A percentile compares a stretch with the other conserved stretches of the same genome.
Conservation (phyloP, 208 protist genomes). For the Leishmania tropica region DNA sequence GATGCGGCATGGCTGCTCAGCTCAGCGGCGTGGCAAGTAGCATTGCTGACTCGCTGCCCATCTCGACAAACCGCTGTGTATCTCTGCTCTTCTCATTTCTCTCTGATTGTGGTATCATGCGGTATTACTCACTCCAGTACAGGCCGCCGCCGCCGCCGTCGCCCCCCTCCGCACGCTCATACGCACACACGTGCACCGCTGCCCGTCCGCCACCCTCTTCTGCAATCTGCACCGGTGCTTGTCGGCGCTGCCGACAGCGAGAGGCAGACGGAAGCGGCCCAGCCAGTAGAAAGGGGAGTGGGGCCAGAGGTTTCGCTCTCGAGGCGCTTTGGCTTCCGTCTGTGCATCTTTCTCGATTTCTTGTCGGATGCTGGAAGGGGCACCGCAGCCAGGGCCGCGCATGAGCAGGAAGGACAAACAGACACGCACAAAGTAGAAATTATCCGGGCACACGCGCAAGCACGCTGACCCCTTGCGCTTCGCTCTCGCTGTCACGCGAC, state of each 20-base stretch:
- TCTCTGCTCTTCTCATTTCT: conserved; percentile 4
- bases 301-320: background rate
- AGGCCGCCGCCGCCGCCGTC: too few relatives aligned
- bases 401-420: background rate
- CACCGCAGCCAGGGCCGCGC: background rate
- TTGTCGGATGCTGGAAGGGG: background rate
- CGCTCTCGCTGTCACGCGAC: background rate
- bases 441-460: background rate
- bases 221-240: background rate
- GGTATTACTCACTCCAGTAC: background rate
- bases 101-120: background rate
- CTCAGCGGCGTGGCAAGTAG: background rate
- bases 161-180: background rate
- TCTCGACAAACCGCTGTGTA: background rate
- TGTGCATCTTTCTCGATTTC: background rate
- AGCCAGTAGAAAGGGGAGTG: background rate
- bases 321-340: background rate
- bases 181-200: background rate
- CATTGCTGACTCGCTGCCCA: background rate
- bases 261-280: background rate
- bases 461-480: background rate
- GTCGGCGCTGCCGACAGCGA: background rate
- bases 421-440: background rate
- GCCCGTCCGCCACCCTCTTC: background rate
- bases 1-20: background rate